Conservation (phyloP, 257 asterid genomes). For the Capsicum chinense region DNA sequence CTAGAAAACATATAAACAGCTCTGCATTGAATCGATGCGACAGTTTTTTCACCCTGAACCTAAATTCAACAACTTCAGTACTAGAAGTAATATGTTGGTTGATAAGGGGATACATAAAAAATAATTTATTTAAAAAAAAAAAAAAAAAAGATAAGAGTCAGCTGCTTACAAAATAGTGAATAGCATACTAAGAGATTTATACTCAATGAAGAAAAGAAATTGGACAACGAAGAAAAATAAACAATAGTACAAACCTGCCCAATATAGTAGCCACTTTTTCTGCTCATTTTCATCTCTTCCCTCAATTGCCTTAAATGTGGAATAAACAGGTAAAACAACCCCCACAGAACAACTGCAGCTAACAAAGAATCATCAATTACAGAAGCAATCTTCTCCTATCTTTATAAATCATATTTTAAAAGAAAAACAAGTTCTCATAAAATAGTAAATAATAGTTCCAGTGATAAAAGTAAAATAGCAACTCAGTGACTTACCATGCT, state of each 20-base stretch:
- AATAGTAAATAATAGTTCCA: not conserved
- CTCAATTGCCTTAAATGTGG: slow-evolving; percentile 96
- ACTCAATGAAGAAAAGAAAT: not conserved
- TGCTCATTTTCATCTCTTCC: slow-evolving; percentile 66
- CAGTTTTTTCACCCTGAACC: not conserved
- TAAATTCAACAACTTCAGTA: not conserved
- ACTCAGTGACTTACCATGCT: slow-evolving; percentile 80
- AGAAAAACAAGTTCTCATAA: not conserved
- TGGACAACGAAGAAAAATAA: not conserved
- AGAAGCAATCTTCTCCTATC: not conserved
- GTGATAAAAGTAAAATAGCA: slow-evolving; percentile 4
- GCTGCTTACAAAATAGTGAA: slow-evolving; percentile 2
- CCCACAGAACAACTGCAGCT: slow-evolving; percentile 87
- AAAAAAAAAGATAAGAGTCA: not conserved
- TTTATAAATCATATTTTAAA: not conserved
- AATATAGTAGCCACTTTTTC: slow-evolving; percentile 85
- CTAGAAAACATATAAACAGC: slow-evolving; percentile 12
- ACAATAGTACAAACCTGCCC: slow-evolving; percentile 80
- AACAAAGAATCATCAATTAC: slow-evolving; percentile 31
- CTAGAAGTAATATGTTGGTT: not conserved
- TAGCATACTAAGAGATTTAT: not conserved
- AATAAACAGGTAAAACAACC: slow-evolving; percentile 84
- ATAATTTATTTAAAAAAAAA: not conserved
- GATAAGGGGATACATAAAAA: not conserved
- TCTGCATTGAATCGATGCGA: not conserved